phyloP scores from a whole-genome alignment of 208 protist genomes.

The Plasmodiophora brassicae region DNA sequence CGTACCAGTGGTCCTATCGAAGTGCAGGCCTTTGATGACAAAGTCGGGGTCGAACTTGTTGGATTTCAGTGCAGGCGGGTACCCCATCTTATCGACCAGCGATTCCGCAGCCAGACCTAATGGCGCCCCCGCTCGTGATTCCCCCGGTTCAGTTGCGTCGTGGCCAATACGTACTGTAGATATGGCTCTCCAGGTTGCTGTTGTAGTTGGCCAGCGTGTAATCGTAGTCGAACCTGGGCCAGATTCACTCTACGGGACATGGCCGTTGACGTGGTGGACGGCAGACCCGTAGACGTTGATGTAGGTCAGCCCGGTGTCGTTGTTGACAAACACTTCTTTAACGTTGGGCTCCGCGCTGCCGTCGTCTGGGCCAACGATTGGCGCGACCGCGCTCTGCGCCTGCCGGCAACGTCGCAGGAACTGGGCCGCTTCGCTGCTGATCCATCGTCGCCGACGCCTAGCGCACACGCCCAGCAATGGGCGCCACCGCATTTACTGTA shows the following conservation, averaged over 20 bases:
- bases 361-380: no score
- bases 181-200: not conserved
- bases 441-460: no score
- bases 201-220: conserved; percentile 27
- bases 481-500: no score
- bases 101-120: not conserved
- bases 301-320: not conserved
- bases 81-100: not conserved
- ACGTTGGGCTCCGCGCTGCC: no score
- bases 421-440: no score
- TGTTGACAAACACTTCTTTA: not conserved
- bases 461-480: no score
- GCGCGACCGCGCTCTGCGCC: no score
- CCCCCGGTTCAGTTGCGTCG: no score
- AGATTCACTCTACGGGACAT: not conserved
- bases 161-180: not conserved
- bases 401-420: no score
- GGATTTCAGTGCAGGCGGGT: not conserved
- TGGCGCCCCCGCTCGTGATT: no score
- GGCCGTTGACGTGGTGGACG: not conserved
- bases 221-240: conserved; percentile 16
- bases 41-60: conserved; percentile 21
- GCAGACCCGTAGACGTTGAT: conserved; percentile 8
- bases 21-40: conserved; percentile 20
- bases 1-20: conserved; percentile 19